Evolutionary conservation across 2,329 filamentous ascomycete species (phyloP).

Genomic region (Colletotrichum sp.): DNA sequence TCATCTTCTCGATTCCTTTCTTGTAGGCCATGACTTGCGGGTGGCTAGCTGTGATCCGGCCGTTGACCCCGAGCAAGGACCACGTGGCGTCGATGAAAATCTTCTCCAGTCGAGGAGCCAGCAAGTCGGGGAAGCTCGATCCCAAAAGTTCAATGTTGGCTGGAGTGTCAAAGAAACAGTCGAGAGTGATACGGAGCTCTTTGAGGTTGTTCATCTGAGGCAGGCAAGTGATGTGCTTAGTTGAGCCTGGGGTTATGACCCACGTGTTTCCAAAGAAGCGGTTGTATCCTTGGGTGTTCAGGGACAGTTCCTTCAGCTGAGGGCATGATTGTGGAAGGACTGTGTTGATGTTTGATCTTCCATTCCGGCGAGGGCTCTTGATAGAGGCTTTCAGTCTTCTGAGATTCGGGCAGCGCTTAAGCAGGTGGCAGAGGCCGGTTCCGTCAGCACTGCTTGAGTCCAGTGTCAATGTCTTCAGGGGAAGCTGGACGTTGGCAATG

Average conservation of each 20-base stretch:
- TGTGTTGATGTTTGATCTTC: neutral
- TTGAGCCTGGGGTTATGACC: neutral
- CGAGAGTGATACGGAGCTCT: conserved; percentile 5
- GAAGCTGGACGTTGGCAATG: neutral
- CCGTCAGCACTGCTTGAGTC: neutral
- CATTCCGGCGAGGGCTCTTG: neutral
- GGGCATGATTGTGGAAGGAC: conserved; percentile 2
- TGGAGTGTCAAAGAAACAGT: neutral
- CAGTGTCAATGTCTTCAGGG: neutral
- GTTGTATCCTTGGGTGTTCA: neutral
- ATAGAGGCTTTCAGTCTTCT: neutral
- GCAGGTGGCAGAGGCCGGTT: neutral
- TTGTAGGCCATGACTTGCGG: neutral
- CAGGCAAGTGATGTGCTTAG: neutral
- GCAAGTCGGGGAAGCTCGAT: neutral
- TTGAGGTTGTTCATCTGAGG: neutral
- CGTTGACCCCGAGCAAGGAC: neutral
- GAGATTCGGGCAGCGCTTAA: neutral
- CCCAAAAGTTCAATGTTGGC: neutral
- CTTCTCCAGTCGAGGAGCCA: neutral
- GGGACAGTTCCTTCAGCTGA: neutral
- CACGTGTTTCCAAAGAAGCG: neutral
- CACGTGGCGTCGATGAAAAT: neutral
- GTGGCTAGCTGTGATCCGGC: neutral
- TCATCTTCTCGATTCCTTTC: neutral